Conservation (phyloP, 805 yeast species). For the Pichia deserticola region DNA sequence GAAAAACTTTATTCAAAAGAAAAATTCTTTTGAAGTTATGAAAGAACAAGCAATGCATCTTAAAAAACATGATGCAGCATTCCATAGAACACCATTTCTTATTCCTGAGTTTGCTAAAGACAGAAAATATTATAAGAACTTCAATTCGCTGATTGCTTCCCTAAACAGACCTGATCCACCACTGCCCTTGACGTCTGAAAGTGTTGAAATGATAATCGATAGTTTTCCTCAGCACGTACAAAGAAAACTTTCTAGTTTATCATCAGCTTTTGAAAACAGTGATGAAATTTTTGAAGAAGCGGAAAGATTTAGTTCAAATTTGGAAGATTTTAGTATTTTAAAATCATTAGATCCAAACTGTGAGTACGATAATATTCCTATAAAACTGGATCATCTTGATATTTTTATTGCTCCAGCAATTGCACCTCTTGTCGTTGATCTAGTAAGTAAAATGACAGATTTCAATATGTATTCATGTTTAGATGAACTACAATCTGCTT, state of each 20-base stretch:
- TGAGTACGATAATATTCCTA: conserved; percentile 47
- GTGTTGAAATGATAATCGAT: conserved; percentile 37
- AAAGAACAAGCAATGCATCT: conserved; percentile 58
- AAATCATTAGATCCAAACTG: conserved; percentile 30
- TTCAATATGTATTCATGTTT: conserved; percentile 42
- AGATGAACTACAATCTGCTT: conserved; percentile 58
- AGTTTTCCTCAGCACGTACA: conserved; percentile 23
- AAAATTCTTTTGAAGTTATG: conserved; percentile 38
- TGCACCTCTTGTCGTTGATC: conserved; percentile 15
- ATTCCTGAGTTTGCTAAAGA: conserved; percentile 45
- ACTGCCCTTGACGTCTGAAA: conserved; percentile 46
- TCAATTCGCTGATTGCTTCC: conserved; percentile 50
- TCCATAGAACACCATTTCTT: conserved; percentile 70
- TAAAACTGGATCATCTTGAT: conserved; percentile 47
- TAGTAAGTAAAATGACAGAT: conserved; percentile 33
- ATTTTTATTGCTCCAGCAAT: conserved; percentile 38
- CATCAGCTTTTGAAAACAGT: conserved; percentile 3
- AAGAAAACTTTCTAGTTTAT: conserved; percentile 8
- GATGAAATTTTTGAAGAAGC: conserved; percentile 3
- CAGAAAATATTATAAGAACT: conserved; percentile 38
- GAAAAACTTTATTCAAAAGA: conserved; percentile 52
- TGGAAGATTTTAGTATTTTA: conserved; percentile 7
- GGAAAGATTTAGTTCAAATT: conserved; percentile 5
- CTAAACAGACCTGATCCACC: conserved; percentile 58
- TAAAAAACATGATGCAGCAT: conserved; percentile 70